A percentile compares a stretch with the other conserved stretches of the same genome.
Evolutionary conservation across 441 rosid species (phyloP).

Genomic region (Rhodomyrtus psidioides): DNA sequence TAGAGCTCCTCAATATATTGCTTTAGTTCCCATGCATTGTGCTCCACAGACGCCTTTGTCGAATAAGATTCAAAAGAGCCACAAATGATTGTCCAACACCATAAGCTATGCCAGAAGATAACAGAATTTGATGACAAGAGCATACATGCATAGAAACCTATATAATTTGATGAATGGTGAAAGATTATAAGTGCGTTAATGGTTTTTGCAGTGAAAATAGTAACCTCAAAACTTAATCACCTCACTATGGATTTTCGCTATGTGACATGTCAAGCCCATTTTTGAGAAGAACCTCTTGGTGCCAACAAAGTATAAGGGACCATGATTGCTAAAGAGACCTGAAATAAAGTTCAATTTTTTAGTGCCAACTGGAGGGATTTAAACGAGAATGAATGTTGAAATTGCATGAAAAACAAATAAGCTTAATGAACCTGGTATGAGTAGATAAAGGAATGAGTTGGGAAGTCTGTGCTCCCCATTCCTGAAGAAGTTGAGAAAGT

Average conservation of each 20-base stretch:
- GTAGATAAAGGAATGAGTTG: constrained; percentile 45
- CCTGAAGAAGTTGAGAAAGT: constrained; percentile 21
- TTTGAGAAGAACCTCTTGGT: constrained; percentile 54
- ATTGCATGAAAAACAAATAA: neutral
- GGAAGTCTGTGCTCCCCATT: constrained; percentile 54
- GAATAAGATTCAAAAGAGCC: constrained; percentile 1
- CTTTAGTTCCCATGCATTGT: constrained; percentile 61
- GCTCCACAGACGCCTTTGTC: constrained; percentile 59
- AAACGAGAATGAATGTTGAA: neutral
- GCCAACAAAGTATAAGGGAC: constrained; percentile 61
- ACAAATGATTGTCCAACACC: neutral
- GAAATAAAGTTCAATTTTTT: neutral
- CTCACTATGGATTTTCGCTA: constrained; percentile 70
- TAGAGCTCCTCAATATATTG: constrained; percentile 67
- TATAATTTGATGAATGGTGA: neutral
- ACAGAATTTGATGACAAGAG: neutral
- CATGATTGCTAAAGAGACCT: constrained; percentile 72
- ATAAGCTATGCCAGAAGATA: neutral
- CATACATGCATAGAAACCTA: neutral
- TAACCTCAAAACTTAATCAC: constrained; percentile 16
- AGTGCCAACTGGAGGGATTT: neutral
- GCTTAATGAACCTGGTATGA: constrained; percentile 45
- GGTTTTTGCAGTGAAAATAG: neutral
- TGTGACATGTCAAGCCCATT: constrained; percentile 65
- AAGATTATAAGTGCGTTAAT: neutral